Evolutionary conservation across 371 early-diverging fungal genomes (phyloP).

Genomic region (Mucor piriformis): DNA sequence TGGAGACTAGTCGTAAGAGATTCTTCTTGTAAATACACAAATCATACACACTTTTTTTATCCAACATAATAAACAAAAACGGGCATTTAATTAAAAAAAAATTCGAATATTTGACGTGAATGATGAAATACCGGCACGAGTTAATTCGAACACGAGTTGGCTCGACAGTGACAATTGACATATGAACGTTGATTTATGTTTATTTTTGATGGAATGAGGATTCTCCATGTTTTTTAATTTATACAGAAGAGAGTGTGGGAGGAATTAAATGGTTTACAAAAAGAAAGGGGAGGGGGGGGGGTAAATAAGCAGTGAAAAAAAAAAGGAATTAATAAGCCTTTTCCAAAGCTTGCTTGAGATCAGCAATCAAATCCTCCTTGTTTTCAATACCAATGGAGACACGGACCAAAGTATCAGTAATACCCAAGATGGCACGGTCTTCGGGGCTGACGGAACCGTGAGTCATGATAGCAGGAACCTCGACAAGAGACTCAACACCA

Average conservation of each 20-base stretch:
- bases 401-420: constrained; percentile 84
- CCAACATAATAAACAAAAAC: not conserved
- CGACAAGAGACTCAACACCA: constrained; percentile 85
- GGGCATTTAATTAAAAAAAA: not conserved
- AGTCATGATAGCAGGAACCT: constrained; percentile 87
- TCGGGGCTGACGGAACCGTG: constrained; percentile 83
- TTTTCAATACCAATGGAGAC: constrained; percentile 86
- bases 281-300: too few relatives aligned
- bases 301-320: not conserved
- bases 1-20: constrained; percentile 84
- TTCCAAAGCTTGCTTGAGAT: constrained; percentile 63
- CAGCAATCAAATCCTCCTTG: constrained; percentile 74
- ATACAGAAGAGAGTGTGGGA: too few relatives aligned
- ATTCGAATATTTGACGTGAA: too few relatives aligned
- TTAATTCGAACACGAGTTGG: too few relatives aligned
- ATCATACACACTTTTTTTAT: constrained; percentile 7
- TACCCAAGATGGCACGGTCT: constrained; percentile 74
- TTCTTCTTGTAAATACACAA: constrained; percentile 69
- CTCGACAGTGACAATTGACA: too few relatives aligned
- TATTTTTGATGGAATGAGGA: too few relatives aligned
- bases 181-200: too few relatives aligned
- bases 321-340: constrained; percentile 34
- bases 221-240: too few relatives aligned
- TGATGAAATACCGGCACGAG: too few relatives aligned
- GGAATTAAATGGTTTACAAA: too few relatives aligned